Evolutionary conservation across 192 early-diverging fungal species (phyloP).

Genomic region (Backusella psychrophila): DNA sequence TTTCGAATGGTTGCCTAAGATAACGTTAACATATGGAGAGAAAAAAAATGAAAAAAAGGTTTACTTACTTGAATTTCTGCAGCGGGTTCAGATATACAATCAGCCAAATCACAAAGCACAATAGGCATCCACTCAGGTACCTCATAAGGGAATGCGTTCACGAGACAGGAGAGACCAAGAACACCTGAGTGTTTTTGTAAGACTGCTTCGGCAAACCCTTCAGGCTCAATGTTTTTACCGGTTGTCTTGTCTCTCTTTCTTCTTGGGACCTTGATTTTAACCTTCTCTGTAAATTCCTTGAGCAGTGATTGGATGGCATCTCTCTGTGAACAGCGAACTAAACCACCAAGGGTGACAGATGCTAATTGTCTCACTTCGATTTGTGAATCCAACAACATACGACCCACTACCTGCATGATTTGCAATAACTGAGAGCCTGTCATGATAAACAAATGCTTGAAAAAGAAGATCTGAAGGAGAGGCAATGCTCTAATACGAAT

Average conservation of each 20-base stretch:
- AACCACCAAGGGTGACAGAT: slow-evolving; percentile 69
- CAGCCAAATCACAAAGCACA: slow-evolving; percentile 74
- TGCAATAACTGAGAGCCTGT: slow-evolving; percentile 47
- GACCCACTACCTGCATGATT: slow-evolving; percentile 69
- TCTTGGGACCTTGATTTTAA: slow-evolving; percentile 44
- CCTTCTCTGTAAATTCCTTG: slow-evolving; percentile 35
- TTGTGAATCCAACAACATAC: slow-evolving; percentile 79
- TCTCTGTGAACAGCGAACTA: slow-evolving; percentile 75
- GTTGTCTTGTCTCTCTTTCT: slow-evolving; percentile 38
- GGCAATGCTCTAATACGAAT: slow-evolving; percentile 76
- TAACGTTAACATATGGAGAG: too few species aligned
- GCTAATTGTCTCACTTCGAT: slow-evolving; percentile 85
- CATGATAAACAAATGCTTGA: slow-evolving; percentile 78
- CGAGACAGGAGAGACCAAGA: slow-evolving; percentile 84
- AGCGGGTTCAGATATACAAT: slow-evolving; percentile 78
- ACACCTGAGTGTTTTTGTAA: slow-evolving; percentile 83
- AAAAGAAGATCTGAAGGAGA: slow-evolving; percentile 83
- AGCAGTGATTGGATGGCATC: slow-evolving; percentile 59
- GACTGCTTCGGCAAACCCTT: slow-evolving; percentile 55
- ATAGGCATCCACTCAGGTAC: slow-evolving; percentile 91
- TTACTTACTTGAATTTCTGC: slow-evolving; percentile 68
- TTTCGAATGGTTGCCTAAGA: slow-evolving; percentile 72
- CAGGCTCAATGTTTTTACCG: slow-evolving; percentile 27
- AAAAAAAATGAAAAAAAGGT: too few species aligned
- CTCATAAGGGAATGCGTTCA: slow-evolving; percentile 93